phyloP scores from a whole-genome alignment of 371 early-diverging fungal species.

The Neoconidiobolus thromboides region DNA sequence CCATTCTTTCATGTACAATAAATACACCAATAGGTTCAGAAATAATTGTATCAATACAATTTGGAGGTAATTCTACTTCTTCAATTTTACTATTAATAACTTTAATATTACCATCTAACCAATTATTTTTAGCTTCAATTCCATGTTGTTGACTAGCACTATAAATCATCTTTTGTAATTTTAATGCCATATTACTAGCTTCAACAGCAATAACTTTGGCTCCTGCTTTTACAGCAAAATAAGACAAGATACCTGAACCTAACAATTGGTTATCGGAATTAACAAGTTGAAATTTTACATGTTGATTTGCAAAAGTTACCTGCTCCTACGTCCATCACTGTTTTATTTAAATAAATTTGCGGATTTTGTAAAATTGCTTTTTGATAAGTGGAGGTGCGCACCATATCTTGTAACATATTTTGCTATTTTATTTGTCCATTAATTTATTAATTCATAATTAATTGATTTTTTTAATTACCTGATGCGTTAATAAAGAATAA shows the following conservation, averaged over 20 bases:
- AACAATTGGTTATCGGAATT: neutral
- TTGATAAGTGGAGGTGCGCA: slow-evolving; percentile 88
- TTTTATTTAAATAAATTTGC: slow-evolving; percentile 48
- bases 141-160: slow-evolving; percentile 15
- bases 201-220: slow-evolving; percentile 92
- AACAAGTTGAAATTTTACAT: too few species aligned
- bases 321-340: slow-evolving; percentile 91
- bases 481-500: slow-evolving; percentile 90
- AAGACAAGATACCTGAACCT: slow-evolving; percentile 80
- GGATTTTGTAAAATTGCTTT: slow-evolving; percentile 68
- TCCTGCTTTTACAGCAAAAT: slow-evolving; percentile 84
- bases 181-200: slow-evolving; percentile 85
- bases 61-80: slow-evolving; percentile 34
- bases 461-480: slow-evolving; percentile 28
- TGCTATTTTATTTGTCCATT: slow-evolving; percentile 31
- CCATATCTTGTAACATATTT: slow-evolving; percentile 92
- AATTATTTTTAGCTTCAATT: slow-evolving; percentile 39
- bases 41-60: slow-evolving; percentile 75
- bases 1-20: slow-evolving; percentile 86
- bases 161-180: slow-evolving; percentile 62
- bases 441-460: neutral
- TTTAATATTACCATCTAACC: slow-evolving; percentile 54
- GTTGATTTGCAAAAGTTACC: slow-evolving; percentile 19
- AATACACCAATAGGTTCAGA: slow-evolving; percentile 94
- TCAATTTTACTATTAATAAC: slow-evolving; percentile 67